A percentile compares a stretch with the other conserved stretches of the same genome.
Conservation (phyloP, 1,139 yeast species). For the Debaryomyces sp. region DNA sequence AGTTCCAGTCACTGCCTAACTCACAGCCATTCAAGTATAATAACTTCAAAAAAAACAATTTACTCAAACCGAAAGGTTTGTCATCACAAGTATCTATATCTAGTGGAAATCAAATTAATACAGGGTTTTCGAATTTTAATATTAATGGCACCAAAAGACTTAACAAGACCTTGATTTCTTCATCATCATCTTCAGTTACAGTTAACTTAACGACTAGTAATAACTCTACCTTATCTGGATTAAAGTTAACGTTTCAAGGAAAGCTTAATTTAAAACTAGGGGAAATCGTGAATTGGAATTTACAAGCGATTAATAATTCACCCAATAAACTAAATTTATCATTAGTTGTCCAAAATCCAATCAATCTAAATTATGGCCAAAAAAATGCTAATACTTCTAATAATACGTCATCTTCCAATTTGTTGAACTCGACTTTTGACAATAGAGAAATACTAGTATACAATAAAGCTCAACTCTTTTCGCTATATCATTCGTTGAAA, state of each 20-base stretch:
- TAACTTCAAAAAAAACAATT: constrained; percentile 20
- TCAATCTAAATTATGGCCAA: constrained; percentile 22
- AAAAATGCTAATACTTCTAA: constrained; percentile 14
- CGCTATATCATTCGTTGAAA: constrained; percentile 40
- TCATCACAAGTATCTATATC: neutral
- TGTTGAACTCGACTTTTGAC: constrained; percentile 12
- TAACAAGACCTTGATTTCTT: constrained; percentile 19
- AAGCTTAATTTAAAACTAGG: constrained; percentile 64
- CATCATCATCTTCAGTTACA: constrained; percentile 46
- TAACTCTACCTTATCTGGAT: constrained; percentile 45
- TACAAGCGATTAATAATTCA: constrained; percentile 68
- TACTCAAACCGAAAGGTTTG: constrained; percentile 17
- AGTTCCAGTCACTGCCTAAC: constrained; percentile 23
- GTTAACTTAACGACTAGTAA: constrained; percentile 41
- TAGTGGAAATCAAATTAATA: constrained; percentile 2
- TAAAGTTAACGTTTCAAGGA: constrained; percentile 66
- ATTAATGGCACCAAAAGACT: constrained; percentile 5
- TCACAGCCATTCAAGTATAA: constrained; percentile 11
- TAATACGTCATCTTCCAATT: constrained; percentile 21
- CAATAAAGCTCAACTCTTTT: constrained; percentile 27
- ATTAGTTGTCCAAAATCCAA: constrained; percentile 35
- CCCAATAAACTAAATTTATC: constrained; percentile 48
- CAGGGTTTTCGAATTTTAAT: constrained; percentile 6
- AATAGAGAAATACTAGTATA: constrained; percentile 22
- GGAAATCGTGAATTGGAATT: constrained; percentile 60